A percentile compares a stretch with the other conserved stretches of the same genome.
phyloP scores from a whole-genome alignment of 164 flowering plant species.

The Annona squamosa region DNA sequence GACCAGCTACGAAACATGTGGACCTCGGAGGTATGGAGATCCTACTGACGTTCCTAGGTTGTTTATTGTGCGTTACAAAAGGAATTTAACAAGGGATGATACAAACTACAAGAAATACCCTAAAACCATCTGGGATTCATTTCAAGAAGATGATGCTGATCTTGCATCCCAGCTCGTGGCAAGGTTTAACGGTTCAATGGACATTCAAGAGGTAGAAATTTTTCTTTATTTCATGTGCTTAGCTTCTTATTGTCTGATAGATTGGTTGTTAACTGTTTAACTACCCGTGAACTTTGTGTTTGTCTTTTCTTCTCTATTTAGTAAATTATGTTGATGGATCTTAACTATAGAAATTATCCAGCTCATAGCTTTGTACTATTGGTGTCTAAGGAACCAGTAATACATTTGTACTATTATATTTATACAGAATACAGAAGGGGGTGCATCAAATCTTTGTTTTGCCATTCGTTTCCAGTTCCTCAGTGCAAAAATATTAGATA shows the following conservation, averaged over 20 bases:
- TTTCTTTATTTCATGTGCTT: not conserved
- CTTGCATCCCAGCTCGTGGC: constrained; percentile 88
- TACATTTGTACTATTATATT: no score
- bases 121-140: constrained; percentile 32
- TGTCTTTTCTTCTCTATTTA: not conserved
- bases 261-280: not conserved
- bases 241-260: not conserved
- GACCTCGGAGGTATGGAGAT: constrained; percentile 54
- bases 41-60: constrained; percentile 52
- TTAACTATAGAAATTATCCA: no score
- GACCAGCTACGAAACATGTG: constrained; percentile 73
- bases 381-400: no score
- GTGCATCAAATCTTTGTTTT: no score
- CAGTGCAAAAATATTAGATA: no score
- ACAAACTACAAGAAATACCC: constrained; percentile 32
- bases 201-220: constrained; percentile 48
- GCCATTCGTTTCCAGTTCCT: no score
- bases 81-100: constrained; percentile 45
- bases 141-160: constrained; percentile 42
- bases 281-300: not conserved
- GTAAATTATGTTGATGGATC: no score
- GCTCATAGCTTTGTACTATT: no score
- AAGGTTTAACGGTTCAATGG: constrained; percentile 65
- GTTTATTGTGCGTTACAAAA: constrained; percentile 74
- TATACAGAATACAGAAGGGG: no score